phyloP scores from a whole-genome alignment of 352 stramenopile species.

The Phytophthora pini region DNA sequence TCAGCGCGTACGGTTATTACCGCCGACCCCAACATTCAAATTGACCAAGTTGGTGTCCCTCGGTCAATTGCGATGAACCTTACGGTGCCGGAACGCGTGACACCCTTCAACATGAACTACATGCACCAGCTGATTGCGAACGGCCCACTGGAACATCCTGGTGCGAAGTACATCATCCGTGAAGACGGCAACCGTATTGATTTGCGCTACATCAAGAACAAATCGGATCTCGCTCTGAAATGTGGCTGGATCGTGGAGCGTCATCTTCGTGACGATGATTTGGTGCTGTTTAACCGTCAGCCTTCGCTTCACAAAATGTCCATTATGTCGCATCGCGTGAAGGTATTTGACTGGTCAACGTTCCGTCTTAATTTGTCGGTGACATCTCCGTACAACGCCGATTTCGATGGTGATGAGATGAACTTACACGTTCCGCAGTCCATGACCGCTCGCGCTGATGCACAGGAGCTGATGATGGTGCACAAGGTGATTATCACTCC shows the following conservation, averaged over 20 bases:
- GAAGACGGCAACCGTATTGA: conserved; percentile 98
- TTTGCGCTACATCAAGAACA: conserved; percentile 98
- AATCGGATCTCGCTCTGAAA: conserved; percentile 95
- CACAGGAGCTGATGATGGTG: conserved; percentile 98
- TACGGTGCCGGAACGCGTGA: conserved; percentile 99
- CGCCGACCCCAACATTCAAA: conserved; percentile 98
- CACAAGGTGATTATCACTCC: conserved; percentile 98
- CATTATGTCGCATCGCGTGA: conserved; percentile 99
- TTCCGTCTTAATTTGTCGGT: conserved; percentile 99
- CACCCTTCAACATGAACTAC: conserved; percentile 97
- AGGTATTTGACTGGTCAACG: conserved; percentile 99
- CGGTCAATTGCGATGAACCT: conserved; percentile 98
- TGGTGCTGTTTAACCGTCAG: conserved; percentile 99
- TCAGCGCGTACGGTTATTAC: conserved; percentile 99
- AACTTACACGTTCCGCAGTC: conserved; percentile 98
- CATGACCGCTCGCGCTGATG: conserved; percentile 97
- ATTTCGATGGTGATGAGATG: conserved; percentile 99
- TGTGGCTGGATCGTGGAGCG: conserved; percentile 99
- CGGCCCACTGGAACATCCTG: conserved; percentile 96
- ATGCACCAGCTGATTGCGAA: conserved; percentile 97
- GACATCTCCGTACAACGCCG: conserved; percentile 99
- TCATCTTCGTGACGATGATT: conserved; percentile 98
- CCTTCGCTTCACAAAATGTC: conserved; percentile 99
- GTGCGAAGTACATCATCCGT: conserved; percentile 98
- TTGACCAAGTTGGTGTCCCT: conserved; percentile 99